Percentiles rank a stretch among this genome's conserved stretches.
These are phyloP conservation scores for Baudoinia panamericana DNA, from an alignment of 495 filamentous ascomycete species.

Conservation along the genomic window DNA sequence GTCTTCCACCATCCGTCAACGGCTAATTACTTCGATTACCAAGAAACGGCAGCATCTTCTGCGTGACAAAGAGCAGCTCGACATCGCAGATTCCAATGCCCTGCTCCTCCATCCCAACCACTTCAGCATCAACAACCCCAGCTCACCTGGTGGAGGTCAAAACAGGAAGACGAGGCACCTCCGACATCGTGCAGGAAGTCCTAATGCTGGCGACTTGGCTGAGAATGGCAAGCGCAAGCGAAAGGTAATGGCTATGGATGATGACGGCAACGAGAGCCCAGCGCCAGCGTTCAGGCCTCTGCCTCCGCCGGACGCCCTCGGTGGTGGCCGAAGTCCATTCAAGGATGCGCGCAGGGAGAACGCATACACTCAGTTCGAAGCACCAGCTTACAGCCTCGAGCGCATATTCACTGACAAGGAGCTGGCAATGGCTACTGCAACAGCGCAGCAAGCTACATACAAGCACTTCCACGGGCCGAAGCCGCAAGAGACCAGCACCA, in stretches of 20 bases:
- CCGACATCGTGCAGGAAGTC: constrained; percentile 49
- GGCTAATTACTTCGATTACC: constrained; percentile 63
- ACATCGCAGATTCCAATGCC: constrained; percentile 78
- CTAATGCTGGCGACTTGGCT: constrained; percentile 53
- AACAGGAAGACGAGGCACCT: constrained; percentile 63
- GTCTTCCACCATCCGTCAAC: constrained; percentile 66
- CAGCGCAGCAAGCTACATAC: constrained; percentile 28
- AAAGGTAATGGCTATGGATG: constrained; percentile 60
- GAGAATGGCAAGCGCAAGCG: constrained; percentile 51
- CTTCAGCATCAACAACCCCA: constrained; percentile 63
- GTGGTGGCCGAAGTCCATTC: constrained; percentile 40
- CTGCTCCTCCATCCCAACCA: constrained; percentile 85
- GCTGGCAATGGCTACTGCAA: constrained; percentile 46
- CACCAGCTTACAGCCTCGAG: constrained; percentile 56
- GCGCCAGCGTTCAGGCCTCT: constrained; percentile 29
- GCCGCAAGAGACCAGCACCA: constrained; percentile 1
- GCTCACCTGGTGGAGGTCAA: constrained; percentile 39
- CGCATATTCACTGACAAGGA: constrained; percentile 93
- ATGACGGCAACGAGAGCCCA: constrained; percentile 40
- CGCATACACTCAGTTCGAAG: constrained; percentile 38
- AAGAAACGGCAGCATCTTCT: constrained; percentile 62
- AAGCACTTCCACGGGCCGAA: constrained; percentile 29
- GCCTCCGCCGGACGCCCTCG: constrained; percentile 12
- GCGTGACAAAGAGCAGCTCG: constrained; percentile 78
- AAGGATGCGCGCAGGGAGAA: constrained; percentile 42